Evolutionary conservation across 768 basidiomycete species (phyloP), one percentile per base, ranked within the genome.

Genomic region (Leccinellum rugosiceps): DNA sequence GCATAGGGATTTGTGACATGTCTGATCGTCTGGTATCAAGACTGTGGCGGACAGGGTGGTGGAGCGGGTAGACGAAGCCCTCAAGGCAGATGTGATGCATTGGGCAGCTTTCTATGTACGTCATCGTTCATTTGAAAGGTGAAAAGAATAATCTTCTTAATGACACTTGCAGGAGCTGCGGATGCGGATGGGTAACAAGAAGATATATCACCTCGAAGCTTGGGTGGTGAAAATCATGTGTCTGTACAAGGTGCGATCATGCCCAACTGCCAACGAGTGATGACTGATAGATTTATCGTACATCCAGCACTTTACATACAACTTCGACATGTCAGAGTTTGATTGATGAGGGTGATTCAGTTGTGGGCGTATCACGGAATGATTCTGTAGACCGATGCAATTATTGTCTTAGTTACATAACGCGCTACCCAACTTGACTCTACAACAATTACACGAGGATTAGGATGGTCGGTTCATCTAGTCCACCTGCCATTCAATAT

Each of bases 181-280:
- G n/a, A 92, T 98, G 91, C 84, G 93, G n/a, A 78, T 87, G 54
- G 96, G 96, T 5, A 83, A 84, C 68, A 92, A 92, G 72, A 89
- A 98, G 74, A 98, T 99, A 52, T 98, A 88, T 73, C 96, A 99
- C 68, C 81, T 99, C 44, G 96, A 99, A 67, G 95, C 96, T 17
- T 98, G 93, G 89, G 92, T 95, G 3, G 90, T 97, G 31, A 97
- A 98, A 69, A 83, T 94, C 43, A 98, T 98, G 96, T 90, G 84
- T 66, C 60, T 94, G 57, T 88, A 92, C 65, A 94, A 94, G 78
- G 91, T 90, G 55, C 34, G 58, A 21, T 51, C 15, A 10, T 3
- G 4, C 35, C 31, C 32, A 31, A 50, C 41, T 35, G 4, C 28
- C 14, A 8, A 25, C 1, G 6, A 30, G 32, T 9, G 31, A 49